These are phyloP conservation scores for Cicer yamashitae DNA, from an alignment of 306 rosid genomes.

Conservation along the genomic window DNA sequence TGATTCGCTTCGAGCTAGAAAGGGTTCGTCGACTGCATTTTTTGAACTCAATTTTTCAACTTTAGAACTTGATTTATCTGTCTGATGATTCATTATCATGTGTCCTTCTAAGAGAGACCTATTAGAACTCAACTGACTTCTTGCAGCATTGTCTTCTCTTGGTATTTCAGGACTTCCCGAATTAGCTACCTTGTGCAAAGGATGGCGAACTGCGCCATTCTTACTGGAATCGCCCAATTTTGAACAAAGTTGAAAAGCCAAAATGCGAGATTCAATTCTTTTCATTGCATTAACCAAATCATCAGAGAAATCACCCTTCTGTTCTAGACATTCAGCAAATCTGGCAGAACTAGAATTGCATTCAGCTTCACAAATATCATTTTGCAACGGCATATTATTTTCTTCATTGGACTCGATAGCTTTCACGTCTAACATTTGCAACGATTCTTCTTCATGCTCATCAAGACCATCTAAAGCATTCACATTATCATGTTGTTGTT, in stretches of 20 bases:
- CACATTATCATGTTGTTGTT: conserved; percentile 31
- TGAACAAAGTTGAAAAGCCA: conserved; percentile 59
- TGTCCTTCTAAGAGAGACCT: conserved; percentile 35
- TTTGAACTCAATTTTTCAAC: conserved; percentile 32
- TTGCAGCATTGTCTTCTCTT: conserved; percentile 23
- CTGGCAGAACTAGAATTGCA: conserved; percentile 37
- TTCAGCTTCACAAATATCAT: conserved; percentile 26
- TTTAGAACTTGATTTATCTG: conserved; percentile 33
- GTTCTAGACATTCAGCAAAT: conserved; percentile 40
- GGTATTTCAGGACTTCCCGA: conserved; percentile 12
- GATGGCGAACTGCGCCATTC: conserved; percentile 32
- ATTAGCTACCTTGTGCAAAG: conserved; percentile 15
- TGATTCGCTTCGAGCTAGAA: conserved; percentile 20
- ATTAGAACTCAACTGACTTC: conserved; percentile 11
- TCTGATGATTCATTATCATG: conserved; percentile 35
- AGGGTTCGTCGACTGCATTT: conserved; percentile 33
- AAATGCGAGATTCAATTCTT: conserved; percentile 66
- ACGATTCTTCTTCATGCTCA: conserved; percentile 37
- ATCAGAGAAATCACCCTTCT: conserved; percentile 50
- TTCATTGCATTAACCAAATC: conserved; percentile 57
- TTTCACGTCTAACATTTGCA: conserved; percentile 24
- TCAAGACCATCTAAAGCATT: conserved; percentile 27
- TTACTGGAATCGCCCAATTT: conserved; percentile 28
- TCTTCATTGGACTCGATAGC: conserved; percentile 22
- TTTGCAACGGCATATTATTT: conserved; percentile 30